Evolutionary conservation across 768 basidiomycete species (phyloP), one percentile per base, ranked within the genome.

Genomic region (Pleurotus giganteus): DNA sequence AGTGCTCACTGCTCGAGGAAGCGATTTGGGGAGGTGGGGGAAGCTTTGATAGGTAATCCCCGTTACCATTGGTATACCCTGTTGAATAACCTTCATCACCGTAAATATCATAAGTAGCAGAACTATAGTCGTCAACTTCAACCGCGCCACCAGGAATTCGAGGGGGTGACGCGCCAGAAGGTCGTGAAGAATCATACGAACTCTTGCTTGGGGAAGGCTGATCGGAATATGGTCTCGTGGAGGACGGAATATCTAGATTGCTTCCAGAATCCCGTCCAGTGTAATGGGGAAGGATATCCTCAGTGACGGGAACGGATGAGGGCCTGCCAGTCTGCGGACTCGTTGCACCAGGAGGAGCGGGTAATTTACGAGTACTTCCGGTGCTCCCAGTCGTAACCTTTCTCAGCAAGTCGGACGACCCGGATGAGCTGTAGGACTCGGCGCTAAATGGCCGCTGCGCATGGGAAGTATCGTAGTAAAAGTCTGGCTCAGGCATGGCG

Each of bases 401-500:
- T 34, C 59, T 58, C 17, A 60, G 46, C 32, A 61, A 47, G 50
- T 62, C 63, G 11, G 59, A 56, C 26, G 65, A 57, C 11, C 46
- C 52, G 34, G 64, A 54, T 7, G 67, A 68, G 37, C 60, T 49
- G 49, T 65, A 67, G 3, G 66, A 68, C 13, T 51, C 49, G 3
- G 49, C 34, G 49, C 49, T 36, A 23, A 51, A 39, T 5, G 49
- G 49, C 5, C 49, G 49, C 49, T 51, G 49, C 49, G 49, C 6
- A 51, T 28, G 27, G 8, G 59, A 58, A 36, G 63, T 59, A 17
- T 73, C 69, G 51, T 69, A 59, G 63, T 72, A 76, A 3, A 66
- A 67, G 29, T 77, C 73, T 1, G 79, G 73, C 57, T 75, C 76
- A 2, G 77, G 76, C 72, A 78, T 78, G 9, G 64, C n/a, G 28